Evolutionary conservation across 306 rosid species (phyloP), one percentile per base, ranked within the genome.

Genomic region (Cucurbita ficifolia): DNA sequence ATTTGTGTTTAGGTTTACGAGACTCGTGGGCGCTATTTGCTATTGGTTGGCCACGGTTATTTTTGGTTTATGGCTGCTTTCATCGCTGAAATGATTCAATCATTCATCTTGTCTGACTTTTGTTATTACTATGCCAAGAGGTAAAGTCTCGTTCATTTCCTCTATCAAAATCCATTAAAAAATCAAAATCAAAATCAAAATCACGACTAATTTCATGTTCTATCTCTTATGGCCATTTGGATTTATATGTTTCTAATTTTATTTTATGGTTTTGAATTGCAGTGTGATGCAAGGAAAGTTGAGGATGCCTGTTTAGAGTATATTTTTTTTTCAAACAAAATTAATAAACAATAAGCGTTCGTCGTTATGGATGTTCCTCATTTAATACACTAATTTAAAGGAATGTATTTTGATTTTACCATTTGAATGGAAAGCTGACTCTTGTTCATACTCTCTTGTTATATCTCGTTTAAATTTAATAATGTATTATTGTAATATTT

Each of bases 81-180:
- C 59, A 0, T 88, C 0, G 18, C 89, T 1, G 96, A 90, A 70
- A 60, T 90, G 72, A 78, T 93, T 63, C 96, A 88, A 59, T 86
- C 96, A 0, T 88, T 86, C 78, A 88, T 93, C 79, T 79, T 93
- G 76, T 85, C 92, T 0, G 98, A 93, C 77, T 93, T 93, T 53
- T 90, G 96, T 48, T 93, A 86, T 84, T 93, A 87, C 78, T 93
- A 93, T 75, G 68, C 83, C 4, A 86, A 88, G 79, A 86, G 97
- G 96, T 90, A 76, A 5, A 19, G 3, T 8, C 7, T 22, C 39
- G 12, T n/a, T 13, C 35, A 5, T 63, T 61, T 52, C 14, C 13
- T 29, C 65, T 10, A 12, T 29, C 33, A 9, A 19, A 18, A 1
- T 53, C 6, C 21, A n/a, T 24, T 24, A 24, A 24, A 24, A 24